These are phyloP conservation scores for Rostrohypoxylon terebratum DNA, from an alignment of 495 filamentous ascomycete genomes.

Conservation along the genomic window DNA sequence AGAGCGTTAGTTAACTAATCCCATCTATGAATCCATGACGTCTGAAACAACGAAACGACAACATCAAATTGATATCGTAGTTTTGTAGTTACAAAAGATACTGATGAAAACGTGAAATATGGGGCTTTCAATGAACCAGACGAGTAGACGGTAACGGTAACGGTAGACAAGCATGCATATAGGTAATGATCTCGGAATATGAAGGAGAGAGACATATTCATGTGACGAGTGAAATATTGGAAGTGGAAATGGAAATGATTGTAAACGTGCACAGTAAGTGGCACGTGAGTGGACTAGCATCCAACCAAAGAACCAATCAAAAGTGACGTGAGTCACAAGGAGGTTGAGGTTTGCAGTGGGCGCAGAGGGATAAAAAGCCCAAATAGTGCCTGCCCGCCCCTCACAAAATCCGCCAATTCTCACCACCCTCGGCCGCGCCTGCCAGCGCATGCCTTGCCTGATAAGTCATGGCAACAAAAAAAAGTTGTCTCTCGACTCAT, in stretches of 20 bases:
- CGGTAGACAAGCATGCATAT: neutral
- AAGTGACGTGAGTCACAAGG: slow-evolving; percentile 48
- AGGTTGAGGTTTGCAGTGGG: slow-evolving; percentile 35
- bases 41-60: no score
- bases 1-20: slow-evolving; percentile 43
- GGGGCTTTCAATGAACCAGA: slow-evolving; percentile 28
- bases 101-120: neutral
- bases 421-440: slow-evolving; percentile 51
- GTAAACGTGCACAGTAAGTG: slow-evolving; percentile 46
- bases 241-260: slow-evolving; percentile 11
- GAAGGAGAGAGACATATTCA: neutral
- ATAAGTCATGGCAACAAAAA: neutral
- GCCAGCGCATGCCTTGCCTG: slow-evolving; percentile 14
- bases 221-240: slow-evolving; percentile 22
- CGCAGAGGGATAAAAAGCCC: slow-evolving; percentile 63
- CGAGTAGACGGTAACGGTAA: no score
- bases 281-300: slow-evolving; percentile 47
- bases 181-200: neutral
- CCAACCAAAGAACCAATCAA: slow-evolving; percentile 47
- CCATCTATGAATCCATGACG: neutral
- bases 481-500: slow-evolving; percentile 3
- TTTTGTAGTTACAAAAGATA: neutral
- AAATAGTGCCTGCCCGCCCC: slow-evolving; percentile 67
- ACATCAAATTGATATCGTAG: neutral
- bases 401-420: slow-evolving; percentile 56